Percentiles rank a stretch among this genome's conserved stretches.
These are phyloP conservation scores for Linderniella brevidens DNA, from an alignment of 257 asterid genomes.

Conservation along the genomic window DNA sequence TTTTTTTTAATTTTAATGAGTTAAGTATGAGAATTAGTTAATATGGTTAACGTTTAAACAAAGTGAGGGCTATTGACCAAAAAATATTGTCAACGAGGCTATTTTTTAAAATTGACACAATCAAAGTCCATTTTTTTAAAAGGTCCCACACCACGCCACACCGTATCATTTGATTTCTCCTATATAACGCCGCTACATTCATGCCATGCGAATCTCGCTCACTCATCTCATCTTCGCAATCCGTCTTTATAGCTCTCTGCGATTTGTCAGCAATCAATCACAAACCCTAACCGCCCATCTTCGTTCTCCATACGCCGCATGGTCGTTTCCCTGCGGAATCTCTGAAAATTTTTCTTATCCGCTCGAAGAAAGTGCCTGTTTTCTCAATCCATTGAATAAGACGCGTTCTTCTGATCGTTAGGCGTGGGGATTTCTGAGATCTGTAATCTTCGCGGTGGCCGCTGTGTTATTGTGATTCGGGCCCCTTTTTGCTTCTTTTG, in stretches of 20 bases:
- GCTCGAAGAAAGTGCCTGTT: neutral
- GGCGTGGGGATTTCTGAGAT: conserved; percentile 76
- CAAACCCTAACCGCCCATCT: neutral
- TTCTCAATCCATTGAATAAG: conserved; percentile 1
- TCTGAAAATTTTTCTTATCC: conserved; percentile 15
- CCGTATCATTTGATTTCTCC: neutral
- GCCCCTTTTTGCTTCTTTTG: conserved; percentile 74
- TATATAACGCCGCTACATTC: neutral
- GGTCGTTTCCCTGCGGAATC: conserved; percentile 26
- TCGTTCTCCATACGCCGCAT: conserved; percentile 25
- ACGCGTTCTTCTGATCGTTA: conserved; percentile 67
- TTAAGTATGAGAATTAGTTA: no score
- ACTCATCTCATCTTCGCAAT: neutral
- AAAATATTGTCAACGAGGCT: no score
- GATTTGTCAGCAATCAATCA: neutral
- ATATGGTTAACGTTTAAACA: no score
- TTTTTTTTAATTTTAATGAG: no score
- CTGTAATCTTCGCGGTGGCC: conserved; percentile 26
- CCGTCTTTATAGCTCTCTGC: neutral
- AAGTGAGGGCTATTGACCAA: no score
- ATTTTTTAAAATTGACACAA: no score
- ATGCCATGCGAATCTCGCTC: neutral
- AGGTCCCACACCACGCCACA: no score
- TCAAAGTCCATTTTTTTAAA: no score
- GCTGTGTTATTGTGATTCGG: conserved; percentile 47